Base-by-base conservation (phyloP, 805 yeast genomes). In the Lipomyces starkeyi region DNA sequence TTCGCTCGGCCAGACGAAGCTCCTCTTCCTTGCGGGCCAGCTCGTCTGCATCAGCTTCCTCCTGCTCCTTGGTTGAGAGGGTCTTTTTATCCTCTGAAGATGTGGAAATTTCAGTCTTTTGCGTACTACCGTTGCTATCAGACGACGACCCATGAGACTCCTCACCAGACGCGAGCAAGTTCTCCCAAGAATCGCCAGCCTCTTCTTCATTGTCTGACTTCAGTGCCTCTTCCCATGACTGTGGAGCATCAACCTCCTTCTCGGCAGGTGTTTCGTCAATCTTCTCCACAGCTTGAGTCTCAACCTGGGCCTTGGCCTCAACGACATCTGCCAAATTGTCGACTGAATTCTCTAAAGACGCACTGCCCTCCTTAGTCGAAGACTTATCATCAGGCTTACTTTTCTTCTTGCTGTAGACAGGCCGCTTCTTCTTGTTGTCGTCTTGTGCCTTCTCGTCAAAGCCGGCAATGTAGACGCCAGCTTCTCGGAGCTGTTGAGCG, bases 401-500 rank as follows among this genome's bases (percentile, higher is more conserved):
- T 84, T 91, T 91, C 82, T 88, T 91, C 77, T 87, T 87, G 67
- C 88, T 85, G 76, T 90, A 90, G 14, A 88, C 89, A 61, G 88
- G 85, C 79, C 86, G 88, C 83, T 88, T 89, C 60, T 90, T 85
- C 75, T 87, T 87, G 29, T 76, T 71, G 59, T 61, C 70, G 14
- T 74, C 79, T 69, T 82, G 83, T 70, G 58, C 54, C 20, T 57
- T 52, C n/a, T 65, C 68, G 25, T 65, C 65, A 25, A 93, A 84
- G 67, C 93, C 98, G 34, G 91, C 90, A 75, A 93, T 91, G 58
- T 81, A 81, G 58, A 93, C 84, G 70, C 92, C 90, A 47, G 93
- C 82, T 67, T 88, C 88, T 72, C 94, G 84, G 70, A 94, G 83
- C 75, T 89, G 93, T 72, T 91, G 91, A 79, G 96, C 90, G 82